These are phyloP conservation scores for Zygnema cylindricum DNA, from an alignment of 139 green algal genomes.

Conservation along the genomic window DNA sequence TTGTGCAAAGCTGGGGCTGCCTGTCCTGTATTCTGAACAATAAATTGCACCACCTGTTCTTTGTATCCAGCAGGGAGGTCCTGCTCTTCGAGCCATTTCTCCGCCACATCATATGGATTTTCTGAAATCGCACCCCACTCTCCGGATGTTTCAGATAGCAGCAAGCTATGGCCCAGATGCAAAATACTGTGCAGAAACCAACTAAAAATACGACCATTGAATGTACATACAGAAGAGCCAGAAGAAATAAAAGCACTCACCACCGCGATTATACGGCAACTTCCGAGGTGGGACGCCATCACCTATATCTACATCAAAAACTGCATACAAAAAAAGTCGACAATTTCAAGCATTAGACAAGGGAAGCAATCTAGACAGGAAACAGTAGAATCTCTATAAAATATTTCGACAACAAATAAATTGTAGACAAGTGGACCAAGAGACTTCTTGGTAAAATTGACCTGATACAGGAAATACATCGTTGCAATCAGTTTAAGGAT, in stretches of 20 bases:
- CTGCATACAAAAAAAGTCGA: conserved; percentile 54
- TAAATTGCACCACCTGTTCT: conserved; percentile 88
- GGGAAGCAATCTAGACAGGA: too few relatives aligned
- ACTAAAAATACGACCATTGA: too few relatives aligned
- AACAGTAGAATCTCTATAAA: too few relatives aligned
- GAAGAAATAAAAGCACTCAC: too few relatives aligned
- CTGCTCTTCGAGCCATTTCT: conserved; percentile 83
- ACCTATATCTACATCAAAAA: conserved; percentile 94
- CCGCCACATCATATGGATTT: conserved; percentile 91
- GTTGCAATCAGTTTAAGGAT: too few relatives aligned
- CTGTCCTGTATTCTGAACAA: conserved; percentile 78
- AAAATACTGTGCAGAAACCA: too few relatives aligned
- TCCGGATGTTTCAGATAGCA: background rate
- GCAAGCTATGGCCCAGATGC: too few relatives aligned
- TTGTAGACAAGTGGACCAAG: too few relatives aligned
- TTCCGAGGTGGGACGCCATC: conserved; percentile 80
- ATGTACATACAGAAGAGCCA: too few relatives aligned
- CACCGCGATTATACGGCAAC: conserved; percentile 74
- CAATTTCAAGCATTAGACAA: conserved; percentile 2
- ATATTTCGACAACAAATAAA: too few relatives aligned
- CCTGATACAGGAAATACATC: too few relatives aligned
- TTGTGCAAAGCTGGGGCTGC: background rate
- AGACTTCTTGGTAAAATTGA: too few relatives aligned
- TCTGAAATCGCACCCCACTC: conserved; percentile 57
- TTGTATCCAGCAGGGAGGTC: conserved; percentile 79